These are phyloP conservation scores for Saccharomyces cerevisiae DNA, from an alignment of 805 yeast genomes.

Conservation along the genomic window DNA sequence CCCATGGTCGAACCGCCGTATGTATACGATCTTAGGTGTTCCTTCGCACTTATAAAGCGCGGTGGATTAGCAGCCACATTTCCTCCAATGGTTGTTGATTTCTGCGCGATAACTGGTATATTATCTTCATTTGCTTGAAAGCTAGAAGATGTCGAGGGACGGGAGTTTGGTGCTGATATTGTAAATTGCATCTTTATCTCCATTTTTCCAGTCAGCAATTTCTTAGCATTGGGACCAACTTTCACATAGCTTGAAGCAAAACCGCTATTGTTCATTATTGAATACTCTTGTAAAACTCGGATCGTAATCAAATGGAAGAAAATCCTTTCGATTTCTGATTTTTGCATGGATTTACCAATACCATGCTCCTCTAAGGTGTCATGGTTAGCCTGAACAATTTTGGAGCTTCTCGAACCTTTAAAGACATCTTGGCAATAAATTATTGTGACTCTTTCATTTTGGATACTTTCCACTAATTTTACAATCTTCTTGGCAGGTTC, in stretches of 20 bases:
- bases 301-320: conserved; percentile 68
- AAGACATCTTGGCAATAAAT: conserved; percentile 77
- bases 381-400: conserved; percentile 56
- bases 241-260: conserved; percentile 72
- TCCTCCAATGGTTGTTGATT: not conserved
- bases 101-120: not conserved
- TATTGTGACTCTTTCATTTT: conserved; percentile 58
- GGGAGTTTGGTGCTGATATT: conserved; percentile 12
- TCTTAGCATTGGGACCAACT: conserved; percentile 46
- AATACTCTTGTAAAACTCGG: conserved; percentile 59
- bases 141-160: conserved; percentile 8
- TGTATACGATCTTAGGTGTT: conserved; percentile 7
- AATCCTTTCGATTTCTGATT: conserved; percentile 70
- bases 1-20: conserved; percentile 2
- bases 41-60: conserved; percentile 9
- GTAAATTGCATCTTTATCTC: conserved; percentile 47
- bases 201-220: conserved; percentile 38
- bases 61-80: not conserved
- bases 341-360: conserved; percentile 51
- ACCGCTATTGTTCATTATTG: conserved; percentile 67
- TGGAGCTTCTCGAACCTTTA: conserved; percentile 62
- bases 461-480: conserved; percentile 47
- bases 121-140: not conserved
- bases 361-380: conserved; percentile 58
- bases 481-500: conserved; percentile 51